Conservation (phyloP, 495 filamentous ascomycete genomes). For the Trichoderma erinaceum region DNA sequence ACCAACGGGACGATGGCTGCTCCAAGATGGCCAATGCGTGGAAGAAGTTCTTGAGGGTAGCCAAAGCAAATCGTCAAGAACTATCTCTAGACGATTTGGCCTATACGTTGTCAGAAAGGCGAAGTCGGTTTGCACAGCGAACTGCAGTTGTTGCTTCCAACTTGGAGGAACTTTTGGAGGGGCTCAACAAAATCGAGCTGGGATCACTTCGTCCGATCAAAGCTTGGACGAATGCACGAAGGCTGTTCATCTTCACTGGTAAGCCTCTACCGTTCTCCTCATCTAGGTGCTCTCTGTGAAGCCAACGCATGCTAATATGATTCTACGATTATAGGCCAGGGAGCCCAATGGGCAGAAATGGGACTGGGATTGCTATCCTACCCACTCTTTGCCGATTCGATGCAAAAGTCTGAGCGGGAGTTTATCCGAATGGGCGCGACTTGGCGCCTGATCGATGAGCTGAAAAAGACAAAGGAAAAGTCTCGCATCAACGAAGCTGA, state of each 20-base stretch:
- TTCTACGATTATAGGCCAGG: constrained; percentile 28
- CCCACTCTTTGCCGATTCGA: constrained; percentile 33
- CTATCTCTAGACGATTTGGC: constrained; percentile 12
- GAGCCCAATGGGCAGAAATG: constrained; percentile 53
- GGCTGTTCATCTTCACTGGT: constrained; percentile 20
- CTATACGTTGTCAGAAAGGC: constrained; percentile 18
- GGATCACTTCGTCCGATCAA: constrained; percentile 22
- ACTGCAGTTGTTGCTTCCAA: constrained; percentile 11
- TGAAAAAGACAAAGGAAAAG: constrained; percentile 35
- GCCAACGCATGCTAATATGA: not conserved
- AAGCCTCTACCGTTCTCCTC: constrained; percentile 32
- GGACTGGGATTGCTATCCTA: constrained; percentile 48
- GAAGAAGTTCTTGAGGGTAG: constrained; percentile 8
- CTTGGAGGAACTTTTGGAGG: constrained; percentile 9
- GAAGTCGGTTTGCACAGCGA: constrained; percentile 15
- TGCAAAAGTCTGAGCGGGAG: constrained; percentile 36
- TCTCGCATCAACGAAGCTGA: constrained; percentile 28
- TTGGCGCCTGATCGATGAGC: constrained; percentile 41
- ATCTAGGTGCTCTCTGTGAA: constrained; percentile 22
- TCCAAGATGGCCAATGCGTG: constrained; percentile 14
- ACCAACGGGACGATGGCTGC: constrained; percentile 17
- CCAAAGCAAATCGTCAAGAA: not conserved
- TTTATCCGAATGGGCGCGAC: constrained; percentile 32
- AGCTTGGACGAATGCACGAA: not conserved
- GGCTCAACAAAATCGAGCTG: constrained; percentile 20